A percentile compares a stretch with the other conserved stretches of the same genome.
Conservation (phyloP, 441 rosid genomes). For the Biscutella auriculata region DNA sequence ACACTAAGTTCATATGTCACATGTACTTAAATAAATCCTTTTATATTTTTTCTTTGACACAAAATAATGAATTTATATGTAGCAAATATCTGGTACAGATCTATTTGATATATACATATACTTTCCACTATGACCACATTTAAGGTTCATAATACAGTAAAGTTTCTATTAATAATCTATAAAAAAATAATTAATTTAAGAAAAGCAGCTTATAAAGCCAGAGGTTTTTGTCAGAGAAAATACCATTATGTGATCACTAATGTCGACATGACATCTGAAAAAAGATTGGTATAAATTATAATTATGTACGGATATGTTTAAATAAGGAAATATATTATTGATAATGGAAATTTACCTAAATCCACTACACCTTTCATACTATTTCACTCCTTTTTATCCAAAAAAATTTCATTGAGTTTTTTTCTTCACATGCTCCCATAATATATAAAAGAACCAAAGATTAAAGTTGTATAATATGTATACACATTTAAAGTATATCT, state of each 20-base stretch:
- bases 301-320: constrained; percentile 18
- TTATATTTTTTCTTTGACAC: neutral
- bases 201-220: constrained; percentile 8
- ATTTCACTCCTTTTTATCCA: constrained; percentile 20
- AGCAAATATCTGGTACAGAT: constrained; percentile 16
- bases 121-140: constrained; percentile 5
- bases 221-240: constrained; percentile 17
- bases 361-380: constrained; percentile 14
- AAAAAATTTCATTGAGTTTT: constrained; percentile 21
- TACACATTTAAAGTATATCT: neutral
- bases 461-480: neutral
- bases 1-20: constrained; percentile 23
- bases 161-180: neutral
- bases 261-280: constrained; percentile 15
- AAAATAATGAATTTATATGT: neutral
- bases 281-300: neutral
- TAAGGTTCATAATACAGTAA: neutral
- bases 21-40: constrained; percentile 1
- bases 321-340: constrained; percentile 19
- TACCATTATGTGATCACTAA: constrained; percentile 13
- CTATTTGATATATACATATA: neutral
- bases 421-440: constrained; percentile 15
- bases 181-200: neutral
- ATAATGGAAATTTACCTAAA: constrained; percentile 19
- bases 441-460: neutral